A percentile compares a stretch with the other conserved stretches of the same genome.
phyloP scores from a whole-genome alignment of 305 asterid genomes.

The Ilex paraguariensis region DNA sequence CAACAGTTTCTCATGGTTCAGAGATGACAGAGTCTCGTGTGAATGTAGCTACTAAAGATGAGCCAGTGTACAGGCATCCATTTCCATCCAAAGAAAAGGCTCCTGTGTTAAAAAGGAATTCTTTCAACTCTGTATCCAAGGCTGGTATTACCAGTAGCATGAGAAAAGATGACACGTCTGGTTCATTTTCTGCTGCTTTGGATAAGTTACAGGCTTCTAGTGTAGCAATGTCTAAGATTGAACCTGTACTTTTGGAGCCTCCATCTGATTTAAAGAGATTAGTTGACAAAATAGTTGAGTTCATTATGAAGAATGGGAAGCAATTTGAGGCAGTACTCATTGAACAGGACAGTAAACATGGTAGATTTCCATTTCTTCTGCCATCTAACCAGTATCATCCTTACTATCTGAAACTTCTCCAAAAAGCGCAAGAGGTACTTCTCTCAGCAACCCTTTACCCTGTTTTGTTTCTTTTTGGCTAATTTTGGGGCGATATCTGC shows the following conservation, averaged over 20 bases:
- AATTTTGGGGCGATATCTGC: too few relatives aligned
- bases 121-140: conserved; percentile 38
- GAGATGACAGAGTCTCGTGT: conserved; percentile 32
- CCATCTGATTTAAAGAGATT: conserved; percentile 68
- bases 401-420: conserved; percentile 63
- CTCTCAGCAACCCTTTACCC: conserved; percentile 7
- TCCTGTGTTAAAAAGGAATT: conserved; percentile 51
- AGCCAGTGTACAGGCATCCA: conserved; percentile 24
- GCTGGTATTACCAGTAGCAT: conserved; percentile 28
- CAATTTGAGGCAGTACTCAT: conserved; percentile 75
- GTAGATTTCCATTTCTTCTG: conserved; percentile 77
- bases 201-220: conserved; percentile 35
- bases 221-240: conserved; percentile 29
- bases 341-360: conserved; percentile 68
- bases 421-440: conserved; percentile 60
- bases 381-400: conserved; percentile 76
- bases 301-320: conserved; percentile 66
- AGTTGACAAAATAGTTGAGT: conserved; percentile 75
- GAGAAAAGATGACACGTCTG: conserved; percentile 34
- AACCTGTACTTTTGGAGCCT: conserved; percentile 58
- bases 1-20: conserved; percentile 21
- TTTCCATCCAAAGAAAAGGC: conserved; percentile 42
- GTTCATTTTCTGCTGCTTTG: conserved; percentile 24
- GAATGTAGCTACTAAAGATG: conserved; percentile 30
- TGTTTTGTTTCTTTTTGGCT: too few relatives aligned